Evolutionary conservation across 2,329 filamentous ascomycete species (phyloP).

Genomic region (Aspergillus clavatus): DNA sequence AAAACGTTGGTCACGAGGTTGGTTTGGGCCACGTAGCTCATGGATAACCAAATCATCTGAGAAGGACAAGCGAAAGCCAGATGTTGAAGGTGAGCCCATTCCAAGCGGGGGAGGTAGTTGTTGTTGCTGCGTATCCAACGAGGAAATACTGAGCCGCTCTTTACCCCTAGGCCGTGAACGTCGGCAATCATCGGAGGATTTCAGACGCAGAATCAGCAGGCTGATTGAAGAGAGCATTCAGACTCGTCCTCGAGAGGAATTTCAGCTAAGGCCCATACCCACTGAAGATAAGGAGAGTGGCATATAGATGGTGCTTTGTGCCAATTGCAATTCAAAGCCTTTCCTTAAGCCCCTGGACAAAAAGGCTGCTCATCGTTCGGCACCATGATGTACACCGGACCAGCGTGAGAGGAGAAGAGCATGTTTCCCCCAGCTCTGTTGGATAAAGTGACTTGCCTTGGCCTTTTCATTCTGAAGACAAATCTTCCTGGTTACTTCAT

Average conservation of each 20-base stretch:
- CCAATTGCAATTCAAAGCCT: not conserved
- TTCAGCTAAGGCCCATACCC: conserved; percentile 19
- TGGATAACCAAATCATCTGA: conserved; percentile 18
- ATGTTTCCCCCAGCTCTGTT: not conserved
- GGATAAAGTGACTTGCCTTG: not conserved
- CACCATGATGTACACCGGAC: not conserved
- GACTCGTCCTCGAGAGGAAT: conserved; percentile 18
- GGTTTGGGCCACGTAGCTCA: conserved; percentile 15
- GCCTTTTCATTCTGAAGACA: too few relatives aligned
- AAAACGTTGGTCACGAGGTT: conserved; percentile 8
- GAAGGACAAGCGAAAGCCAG: conserved; percentile 8
- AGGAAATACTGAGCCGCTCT: not conserved
- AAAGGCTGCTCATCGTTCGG: not conserved
- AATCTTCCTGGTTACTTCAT: too few relatives aligned
- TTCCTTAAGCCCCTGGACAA: not conserved
- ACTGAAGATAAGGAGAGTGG: conserved; percentile 7
- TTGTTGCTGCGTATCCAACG: not conserved
- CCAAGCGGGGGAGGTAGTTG: not conserved
- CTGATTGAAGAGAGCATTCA: conserved; percentile 30
- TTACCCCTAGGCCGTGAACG: conserved; percentile 17
- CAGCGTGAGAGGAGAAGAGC: not conserved
- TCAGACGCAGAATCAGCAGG: conserved; percentile 29
- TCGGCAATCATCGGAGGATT: conserved; percentile 29
- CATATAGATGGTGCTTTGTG: not conserved
- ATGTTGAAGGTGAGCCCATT: conserved; percentile 9